These are phyloP conservation scores for Odontarrhena argentea DNA, from an alignment of 345 rosid species.

Conservation along the genomic window DNA sequence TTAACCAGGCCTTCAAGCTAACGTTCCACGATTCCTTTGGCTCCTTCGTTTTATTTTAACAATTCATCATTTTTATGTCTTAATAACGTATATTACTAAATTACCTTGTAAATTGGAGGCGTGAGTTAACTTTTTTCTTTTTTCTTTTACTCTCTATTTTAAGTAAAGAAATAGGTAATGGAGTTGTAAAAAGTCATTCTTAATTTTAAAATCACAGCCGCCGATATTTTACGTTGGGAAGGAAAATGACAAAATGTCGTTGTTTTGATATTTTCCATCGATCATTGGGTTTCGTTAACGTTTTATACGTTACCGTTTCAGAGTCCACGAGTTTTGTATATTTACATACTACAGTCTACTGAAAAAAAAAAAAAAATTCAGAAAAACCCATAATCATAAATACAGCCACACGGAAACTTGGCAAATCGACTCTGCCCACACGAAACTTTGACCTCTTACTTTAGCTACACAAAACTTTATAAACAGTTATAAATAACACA, in stretches of 20 bases:
- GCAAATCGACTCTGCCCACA: no score
- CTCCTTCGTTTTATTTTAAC: conserved; percentile 7
- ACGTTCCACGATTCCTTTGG: conserved; percentile 30
- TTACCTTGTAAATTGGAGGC: conserved; percentile 22
- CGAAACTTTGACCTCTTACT: no score
- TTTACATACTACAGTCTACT: no score
- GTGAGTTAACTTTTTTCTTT: conserved; percentile 33
- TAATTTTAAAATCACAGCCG: conserved; percentile 20
- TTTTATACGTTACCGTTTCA: no score
- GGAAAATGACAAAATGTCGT: neutral
- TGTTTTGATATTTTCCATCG: conserved; percentile 10
- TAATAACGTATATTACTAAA: conserved; percentile 28
- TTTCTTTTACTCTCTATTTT: neutral
- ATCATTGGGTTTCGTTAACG: neutral
- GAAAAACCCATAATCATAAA: no score
- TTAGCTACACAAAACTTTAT: no score
- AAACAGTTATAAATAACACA: no score
- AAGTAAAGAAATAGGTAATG: neutral
- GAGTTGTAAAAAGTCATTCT: neutral
- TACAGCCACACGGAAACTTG: no score
- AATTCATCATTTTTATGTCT: conserved; percentile 13
- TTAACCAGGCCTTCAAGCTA: conserved; percentile 39
- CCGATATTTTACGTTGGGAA: conserved; percentile 25
- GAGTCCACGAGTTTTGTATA: no score
- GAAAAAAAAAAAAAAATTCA: no score